Evolutionary conservation across 768 basidiomycete species (phyloP).

Genomic region (Boletales sp.): DNA sequence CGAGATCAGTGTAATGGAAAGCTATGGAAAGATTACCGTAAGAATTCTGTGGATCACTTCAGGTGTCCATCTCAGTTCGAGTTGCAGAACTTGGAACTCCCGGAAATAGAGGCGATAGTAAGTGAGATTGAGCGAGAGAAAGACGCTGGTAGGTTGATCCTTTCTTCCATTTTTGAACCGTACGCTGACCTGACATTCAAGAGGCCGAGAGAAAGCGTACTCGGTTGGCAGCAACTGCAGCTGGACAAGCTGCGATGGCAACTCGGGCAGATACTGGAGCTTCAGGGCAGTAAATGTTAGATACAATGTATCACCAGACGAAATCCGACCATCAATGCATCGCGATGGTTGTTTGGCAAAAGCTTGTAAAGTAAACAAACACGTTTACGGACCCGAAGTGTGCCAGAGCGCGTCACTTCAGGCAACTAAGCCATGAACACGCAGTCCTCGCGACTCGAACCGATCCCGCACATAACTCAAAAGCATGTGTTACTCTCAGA

Average conservation of each 20-base stretch:
- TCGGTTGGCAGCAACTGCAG: slow-evolving; percentile 86
- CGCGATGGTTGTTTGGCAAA: slow-evolving; percentile 22
- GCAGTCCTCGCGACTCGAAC: slow-evolving; percentile 9
- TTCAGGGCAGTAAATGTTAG: slow-evolving; percentile 32
- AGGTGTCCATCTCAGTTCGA: not conserved
- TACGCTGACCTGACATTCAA: slow-evolving; percentile 27
- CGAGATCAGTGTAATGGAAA: slow-evolving; percentile 97
- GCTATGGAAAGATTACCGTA: slow-evolving; percentile 90
- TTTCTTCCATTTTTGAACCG: not conserved
- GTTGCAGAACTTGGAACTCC: slow-evolving; percentile 72
- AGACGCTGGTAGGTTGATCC: slow-evolving; percentile 67
- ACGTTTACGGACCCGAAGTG: not conserved
- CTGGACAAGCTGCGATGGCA: slow-evolving; percentile 85
- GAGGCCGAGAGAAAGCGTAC: slow-evolving; percentile 96
- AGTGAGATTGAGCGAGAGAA: slow-evolving; percentile 95
- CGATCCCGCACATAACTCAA: slow-evolving; percentile 39
- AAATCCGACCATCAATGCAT: too few relatives aligned
- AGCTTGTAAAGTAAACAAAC: slow-evolving; percentile 25
- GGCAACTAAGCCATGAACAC: slow-evolving; percentile 4
- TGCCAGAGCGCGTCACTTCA: not conserved
- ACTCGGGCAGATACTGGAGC: slow-evolving; percentile 44
- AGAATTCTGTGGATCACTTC: slow-evolving; percentile 14
- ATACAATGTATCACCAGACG: not conserved
- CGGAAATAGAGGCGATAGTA: slow-evolving; percentile 91
- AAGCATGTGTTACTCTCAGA: slow-evolving; percentile 87